Base-by-base conservation (phyloP, 345 rosid genomes). In the Salix arbutifolia region DNA sequence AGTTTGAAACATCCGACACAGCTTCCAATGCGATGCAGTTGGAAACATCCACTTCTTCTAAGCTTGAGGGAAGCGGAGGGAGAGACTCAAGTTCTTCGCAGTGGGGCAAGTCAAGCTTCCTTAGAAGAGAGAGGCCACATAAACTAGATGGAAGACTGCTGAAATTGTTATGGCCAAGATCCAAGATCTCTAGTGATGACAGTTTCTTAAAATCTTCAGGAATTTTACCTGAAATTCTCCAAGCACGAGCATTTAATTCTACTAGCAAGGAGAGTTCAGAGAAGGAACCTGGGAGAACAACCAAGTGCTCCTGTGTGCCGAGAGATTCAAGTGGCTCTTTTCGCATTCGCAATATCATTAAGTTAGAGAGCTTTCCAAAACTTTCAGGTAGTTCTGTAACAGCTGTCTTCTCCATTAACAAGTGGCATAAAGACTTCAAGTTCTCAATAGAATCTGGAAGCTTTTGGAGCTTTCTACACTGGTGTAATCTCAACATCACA, bases 181-280 rank as follows among this genome's bases (percentile, higher is more conserved):
- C 33, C 80, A 89, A 52, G 10, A n/a, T 44, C 65, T 85, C 82
- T 31, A 89, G 62, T 8, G 73, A 65, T 10, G 88, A 75, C 71
- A 89, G 46, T 71, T 83, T 86, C 83, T 81, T 85, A 31, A 89
- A 86, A 73, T 85, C 88, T 74, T 89, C 85, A 33, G 89, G 84
- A 75, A 89, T 83, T 26, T 76, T 69, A 6, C 89, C 88, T 1
- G 81, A 78, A 33, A 87, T 73, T 75, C 77, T 76, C 84, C 90
- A 89, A 50, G 80, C 84, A 31, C 77, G 70, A 35, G 90, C 89
- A 76, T 89, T 84, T 50, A 89, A 69, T 35, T 85, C 81, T 79
- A 71, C 61, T 21, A 89, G 83, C 8, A 40, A 75, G 19, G 79
- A 76, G 48, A 89, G 89, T 69, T 76, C 79, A 0, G 75, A 53